Conservation (phyloP, 2,329 filamentous ascomycete species). For the Fusarium haematococcum region DNA sequence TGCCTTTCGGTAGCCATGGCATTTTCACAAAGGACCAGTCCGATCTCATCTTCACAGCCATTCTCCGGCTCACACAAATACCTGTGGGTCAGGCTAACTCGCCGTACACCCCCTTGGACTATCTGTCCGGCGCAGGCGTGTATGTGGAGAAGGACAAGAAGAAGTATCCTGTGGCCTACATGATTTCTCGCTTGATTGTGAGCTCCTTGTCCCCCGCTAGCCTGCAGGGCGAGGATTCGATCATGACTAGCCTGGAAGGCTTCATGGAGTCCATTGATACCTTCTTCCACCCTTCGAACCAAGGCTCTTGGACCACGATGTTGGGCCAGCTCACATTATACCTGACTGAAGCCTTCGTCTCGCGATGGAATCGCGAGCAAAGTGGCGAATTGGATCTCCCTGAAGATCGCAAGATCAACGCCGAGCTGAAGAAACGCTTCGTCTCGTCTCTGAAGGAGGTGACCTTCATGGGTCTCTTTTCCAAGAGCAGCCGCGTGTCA, state of each 20-base stretch:
- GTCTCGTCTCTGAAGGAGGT: slow-evolving; percentile 91
- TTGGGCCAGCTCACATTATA: slow-evolving; percentile 92
- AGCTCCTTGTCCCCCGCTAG: slow-evolving; percentile 92
- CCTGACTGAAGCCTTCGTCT: slow-evolving; percentile 94
- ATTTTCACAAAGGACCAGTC: slow-evolving; percentile 95
- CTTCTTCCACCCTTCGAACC: slow-evolving; percentile 98
- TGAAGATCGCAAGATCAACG: slow-evolving; percentile 80
- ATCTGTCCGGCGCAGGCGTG: slow-evolving; percentile 83
- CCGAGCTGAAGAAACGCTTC: slow-evolving; percentile 87
- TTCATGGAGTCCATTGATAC: slow-evolving; percentile 96
- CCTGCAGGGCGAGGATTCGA: slow-evolving; percentile 80
- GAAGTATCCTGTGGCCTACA: slow-evolving; percentile 91
- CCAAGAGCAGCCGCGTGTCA: slow-evolving; percentile 92
- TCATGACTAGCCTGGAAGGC: slow-evolving; percentile 87
- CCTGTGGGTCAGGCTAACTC: slow-evolving; percentile 96
- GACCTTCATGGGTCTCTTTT: slow-evolving; percentile 97
- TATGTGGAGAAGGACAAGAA: slow-evolving; percentile 93
- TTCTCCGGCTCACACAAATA: slow-evolving; percentile 91
- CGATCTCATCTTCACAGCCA: slow-evolving; percentile 90
- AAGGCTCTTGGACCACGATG: slow-evolving; percentile 90
- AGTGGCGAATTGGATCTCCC: slow-evolving; percentile 92
- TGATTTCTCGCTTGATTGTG: slow-evolving; percentile 92
- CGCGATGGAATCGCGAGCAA: slow-evolving; percentile 95
- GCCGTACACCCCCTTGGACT: slow-evolving; percentile 88
- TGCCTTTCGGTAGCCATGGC: slow-evolving; percentile 86